Base-by-base conservation (phyloP, 129 eudicot species). In the Centella asiatica region DNA sequence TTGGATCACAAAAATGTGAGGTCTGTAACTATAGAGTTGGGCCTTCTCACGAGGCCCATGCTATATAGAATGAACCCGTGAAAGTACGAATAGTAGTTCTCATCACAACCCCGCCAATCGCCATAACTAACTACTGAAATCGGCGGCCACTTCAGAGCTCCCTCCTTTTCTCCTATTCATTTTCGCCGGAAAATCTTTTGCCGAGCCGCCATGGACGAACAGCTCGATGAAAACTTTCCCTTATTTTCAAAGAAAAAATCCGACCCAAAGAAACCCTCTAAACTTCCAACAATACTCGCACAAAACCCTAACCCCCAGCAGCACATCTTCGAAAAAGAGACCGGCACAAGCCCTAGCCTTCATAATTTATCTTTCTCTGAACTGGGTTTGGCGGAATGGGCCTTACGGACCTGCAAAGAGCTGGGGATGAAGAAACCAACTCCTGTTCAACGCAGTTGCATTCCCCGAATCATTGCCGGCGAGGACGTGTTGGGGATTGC, bases 381-480 rank as follows among this genome's bases (percentile, higher is more conserved):
- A 60, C 77, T 90, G 4, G 93, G 93, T 19, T 85, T 90, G 0
- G 60, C 95, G 14, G 85, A 83, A 20, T 90, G 95, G 94, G 81
- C 85, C 0, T 69, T 77, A 4, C 69, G 72, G 2, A 90, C 95
- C 60, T 86, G 95, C 85, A 81, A 77, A 47, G 97, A 83, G 51
- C 71, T 90, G 10, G 87, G 95, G 31, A 73, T 90, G 74, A 90
- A 83, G 67, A 63, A 64, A 17, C 97, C 97, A 1, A 90, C 85
- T 15, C 97, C 89, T 0, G 97, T 90, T 24, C 97, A 90, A 74
- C 86, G 70, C 56, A 77, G 70, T 59, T 90, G 97, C 75, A 81
- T 86, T 15, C 95, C 97, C 18, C 75, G 71, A 11, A 86, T 90
- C 44, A 75, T 90, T 0, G 48, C 85, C 2, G 97, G 97, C 0